phyloP scores from a whole-genome alignment of 2,329 filamentous ascomycete genomes.

The Apiospora malaysiana region DNA sequence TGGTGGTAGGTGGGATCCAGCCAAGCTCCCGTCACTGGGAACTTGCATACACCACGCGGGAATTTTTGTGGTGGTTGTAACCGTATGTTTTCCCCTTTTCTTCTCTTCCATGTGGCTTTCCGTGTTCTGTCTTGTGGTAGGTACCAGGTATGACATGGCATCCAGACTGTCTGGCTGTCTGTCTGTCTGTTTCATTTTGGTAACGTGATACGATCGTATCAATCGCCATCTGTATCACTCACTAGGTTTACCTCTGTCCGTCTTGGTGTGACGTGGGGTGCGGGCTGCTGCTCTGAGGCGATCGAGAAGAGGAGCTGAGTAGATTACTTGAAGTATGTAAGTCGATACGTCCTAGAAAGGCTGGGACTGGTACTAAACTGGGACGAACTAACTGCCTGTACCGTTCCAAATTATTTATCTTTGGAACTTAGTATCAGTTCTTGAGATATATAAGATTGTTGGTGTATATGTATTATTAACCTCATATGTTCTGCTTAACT shows the following conservation, averaged over 20 bases:
- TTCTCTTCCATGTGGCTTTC: slow-evolving; percentile 5
- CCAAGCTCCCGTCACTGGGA: background rate
- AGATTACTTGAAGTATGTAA: no score
- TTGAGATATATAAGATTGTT: no score
- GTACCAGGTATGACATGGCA: background rate
- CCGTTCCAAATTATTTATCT: no score
- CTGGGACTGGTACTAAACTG: no score
- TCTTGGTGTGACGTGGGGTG: no score
- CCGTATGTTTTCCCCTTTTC: background rate
- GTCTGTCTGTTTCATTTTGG: background rate
- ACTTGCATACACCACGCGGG: background rate
- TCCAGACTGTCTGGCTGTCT: background rate
- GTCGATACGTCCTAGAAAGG: no score
- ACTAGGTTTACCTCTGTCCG: background rate
- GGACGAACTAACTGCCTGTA: no score
- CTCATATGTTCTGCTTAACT: no score
- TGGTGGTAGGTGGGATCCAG: background rate
- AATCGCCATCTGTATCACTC: background rate
- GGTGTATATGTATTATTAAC: no score
- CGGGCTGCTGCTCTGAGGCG: no score
- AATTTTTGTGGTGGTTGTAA: background rate
- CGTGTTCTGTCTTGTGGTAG: slow-evolving; percentile 13
- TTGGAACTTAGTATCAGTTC: no score
- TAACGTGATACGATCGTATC: background rate
- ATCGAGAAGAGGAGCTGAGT: no score